Evolutionary conservation across 2,329 filamentous ascomycete genomes (phyloP).

Genomic region (Pseudodiploospora longispora): DNA sequence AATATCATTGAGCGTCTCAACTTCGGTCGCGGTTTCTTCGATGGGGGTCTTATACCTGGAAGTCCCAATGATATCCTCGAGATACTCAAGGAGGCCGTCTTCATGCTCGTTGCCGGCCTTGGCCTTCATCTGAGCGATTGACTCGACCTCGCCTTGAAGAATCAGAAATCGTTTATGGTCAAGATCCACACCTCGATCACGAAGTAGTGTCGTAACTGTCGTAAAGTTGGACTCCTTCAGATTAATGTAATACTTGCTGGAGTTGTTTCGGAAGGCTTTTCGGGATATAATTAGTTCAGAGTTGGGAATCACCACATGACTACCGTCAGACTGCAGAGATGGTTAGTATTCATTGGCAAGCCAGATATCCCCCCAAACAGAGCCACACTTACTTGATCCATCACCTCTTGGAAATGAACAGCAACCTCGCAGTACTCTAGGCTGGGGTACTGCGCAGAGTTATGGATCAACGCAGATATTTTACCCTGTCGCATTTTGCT

Average conservation of each 20-base stretch:
- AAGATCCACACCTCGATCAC: slow-evolving; percentile 82
- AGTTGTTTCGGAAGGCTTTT: slow-evolving; percentile 94
- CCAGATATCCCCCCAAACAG: too few relatives aligned
- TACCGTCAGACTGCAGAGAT: slow-evolving; percentile 53
- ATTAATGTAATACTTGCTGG: slow-evolving; percentile 97
- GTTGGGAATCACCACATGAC: slow-evolving; percentile 68
- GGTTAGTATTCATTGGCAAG: slow-evolving; percentile 17
- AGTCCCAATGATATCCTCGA: slow-evolving; percentile 97
- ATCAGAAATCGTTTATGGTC: slow-evolving; percentile 98
- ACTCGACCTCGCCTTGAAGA: slow-evolving; percentile 94
- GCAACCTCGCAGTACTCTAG: slow-evolving; percentile 90
- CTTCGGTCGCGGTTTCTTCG: slow-evolving; percentile 83
- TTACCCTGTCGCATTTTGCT: slow-evolving; percentile 99
- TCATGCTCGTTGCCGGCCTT: slow-evolving; percentile 94
- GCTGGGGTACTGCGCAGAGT: slow-evolving; percentile 79
- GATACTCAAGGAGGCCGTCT: slow-evolving; percentile 89
- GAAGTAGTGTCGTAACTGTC: slow-evolving; percentile 76
- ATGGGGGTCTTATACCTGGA: slow-evolving; percentile 98
- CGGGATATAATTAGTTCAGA: slow-evolving; percentile 84
- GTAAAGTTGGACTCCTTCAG: slow-evolving; percentile 86
- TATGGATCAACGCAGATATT: slow-evolving; percentile 95
- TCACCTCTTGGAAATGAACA: slow-evolving; percentile 92
- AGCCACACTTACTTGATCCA: slow-evolving; percentile 57
- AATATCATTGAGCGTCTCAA: slow-evolving; percentile 87
- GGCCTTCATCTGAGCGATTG: slow-evolving; percentile 97